These are phyloP conservation scores for Hymenoscyphus fraxineus DNA, from an alignment of 2,329 filamentous ascomycete genomes.

Conservation along the genomic window DNA sequence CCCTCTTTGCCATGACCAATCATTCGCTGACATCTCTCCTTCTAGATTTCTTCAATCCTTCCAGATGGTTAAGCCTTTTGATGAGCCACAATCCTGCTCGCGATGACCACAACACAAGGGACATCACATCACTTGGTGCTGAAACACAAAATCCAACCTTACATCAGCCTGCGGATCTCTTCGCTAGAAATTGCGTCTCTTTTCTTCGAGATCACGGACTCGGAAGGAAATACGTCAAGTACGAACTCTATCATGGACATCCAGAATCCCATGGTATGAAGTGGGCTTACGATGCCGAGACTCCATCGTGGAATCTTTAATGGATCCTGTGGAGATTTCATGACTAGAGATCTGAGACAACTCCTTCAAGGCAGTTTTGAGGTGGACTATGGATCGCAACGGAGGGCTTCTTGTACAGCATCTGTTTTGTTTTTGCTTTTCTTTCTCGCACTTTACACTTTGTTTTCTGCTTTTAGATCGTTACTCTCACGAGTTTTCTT, in stretches of 20 bases:
- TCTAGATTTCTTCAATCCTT: constrained; percentile 4
- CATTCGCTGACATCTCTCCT: constrained; percentile 7
- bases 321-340: background rate
- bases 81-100: constrained; percentile 8
- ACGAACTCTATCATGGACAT: background rate
- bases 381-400: background rate
- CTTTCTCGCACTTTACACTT: background rate
- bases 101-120: background rate
- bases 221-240: constrained; percentile 5
- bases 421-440: background rate
- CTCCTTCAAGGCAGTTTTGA: background rate
- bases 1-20: background rate
- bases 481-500: background rate
- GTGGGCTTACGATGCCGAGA: background rate
- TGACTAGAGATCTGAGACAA: background rate
- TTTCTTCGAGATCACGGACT: constrained; percentile 16
- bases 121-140: background rate
- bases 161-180: constrained; percentile 5
- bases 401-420: background rate
- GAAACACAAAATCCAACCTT: constrained; percentile 5
- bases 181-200: constrained; percentile 1
- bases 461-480: background rate
- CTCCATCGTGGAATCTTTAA: background rate
- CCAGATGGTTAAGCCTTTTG: background rate
- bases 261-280: background rate